Base-by-base conservation (phyloP, 306 rosid species). In the Nissolia schottii region DNA sequence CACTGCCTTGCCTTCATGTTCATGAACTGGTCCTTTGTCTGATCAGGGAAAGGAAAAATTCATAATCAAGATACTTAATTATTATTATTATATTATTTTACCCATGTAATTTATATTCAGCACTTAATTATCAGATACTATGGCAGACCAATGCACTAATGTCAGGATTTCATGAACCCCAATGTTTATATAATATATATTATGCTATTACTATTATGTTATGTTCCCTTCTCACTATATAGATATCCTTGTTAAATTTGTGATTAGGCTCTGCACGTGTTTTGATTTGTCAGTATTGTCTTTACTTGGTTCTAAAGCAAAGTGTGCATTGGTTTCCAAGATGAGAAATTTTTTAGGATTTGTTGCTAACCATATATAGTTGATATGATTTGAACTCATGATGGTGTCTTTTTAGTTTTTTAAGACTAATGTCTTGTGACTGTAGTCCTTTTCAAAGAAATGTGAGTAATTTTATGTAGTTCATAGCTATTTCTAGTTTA, bases 1-100 rank as follows among this genome's bases (percentile, higher is more conserved):
- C 99, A 95, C 81, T 95, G 97, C 73, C 80, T 95, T 61, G 97
- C 97, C 2, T 84, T 95, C 82, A 89, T 92, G 96, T 95, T 95
- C 79, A 34, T 88, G 64, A 95, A 88, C 79, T 95, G 99, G 99
- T 91, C 99, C 78, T 95, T 95, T 76, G 87, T 88, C 74, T 89
- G 85, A 91, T 40, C n/a, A n/a, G 75, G 31, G 0, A 11, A 66
- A 55, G 0, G 9, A 66, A 56, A 13, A 71, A n/a, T n/a, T 62
- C 22, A 71, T 46, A 14, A 8, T 55, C 7, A 53, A 35, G 54
- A 71, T 46, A 32, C 43, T 64, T 41, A 67, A 49, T 19, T 64
- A 54, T 31, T 14, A 51, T 49, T 15, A 34, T 15, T 12, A 18
- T 56, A 50, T 59, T 64, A 55, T 41, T 4, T 41, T 62, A 51